phyloP scores from a whole-genome alignment of 2,329 filamentous ascomycete species.

The Elsinoe ampelina region DNA sequence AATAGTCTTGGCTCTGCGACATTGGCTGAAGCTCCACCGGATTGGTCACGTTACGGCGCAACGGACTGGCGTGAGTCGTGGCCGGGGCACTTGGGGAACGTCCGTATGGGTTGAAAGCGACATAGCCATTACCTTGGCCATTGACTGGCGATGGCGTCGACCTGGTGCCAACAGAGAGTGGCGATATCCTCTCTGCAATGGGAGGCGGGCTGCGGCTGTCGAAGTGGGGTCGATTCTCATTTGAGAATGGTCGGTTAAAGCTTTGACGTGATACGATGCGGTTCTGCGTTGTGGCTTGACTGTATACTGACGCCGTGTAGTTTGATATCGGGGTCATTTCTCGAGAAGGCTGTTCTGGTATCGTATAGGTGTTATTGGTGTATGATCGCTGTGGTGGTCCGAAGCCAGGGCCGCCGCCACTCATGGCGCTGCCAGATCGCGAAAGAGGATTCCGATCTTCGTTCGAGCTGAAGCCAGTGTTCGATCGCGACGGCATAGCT shows the following conservation, averaged over 20 bases:
- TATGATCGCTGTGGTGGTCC: constrained; percentile 19
- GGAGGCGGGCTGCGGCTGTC: constrained; percentile 8
- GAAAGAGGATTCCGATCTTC: constrained; percentile 16
- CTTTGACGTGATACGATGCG: constrained; percentile 10
- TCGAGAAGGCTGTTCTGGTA: constrained; percentile 15
- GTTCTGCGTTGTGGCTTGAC: constrained; percentile 14
- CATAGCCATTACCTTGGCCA: constrained; percentile 19
- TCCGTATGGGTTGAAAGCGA: constrained; percentile 26
- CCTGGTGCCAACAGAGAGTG: background rate
- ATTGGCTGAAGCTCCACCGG: constrained; percentile 12
- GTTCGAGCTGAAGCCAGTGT: constrained; percentile 21
- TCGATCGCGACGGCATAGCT: constrained; percentile 18
- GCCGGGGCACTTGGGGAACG: constrained; percentile 8
- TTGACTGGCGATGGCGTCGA: constrained; percentile 6
- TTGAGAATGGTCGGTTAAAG: constrained; percentile 12
- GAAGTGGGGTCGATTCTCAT: constrained; percentile 11
- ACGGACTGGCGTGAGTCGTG: background rate
- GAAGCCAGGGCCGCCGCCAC: constrained; percentile 12
- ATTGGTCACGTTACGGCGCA: constrained; percentile 13
- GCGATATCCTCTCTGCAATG: background rate
- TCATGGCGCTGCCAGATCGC: constrained; percentile 16
- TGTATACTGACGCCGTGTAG: constrained; percentile 15
- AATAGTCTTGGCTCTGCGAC: background rate
- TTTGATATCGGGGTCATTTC: constrained; percentile 19
- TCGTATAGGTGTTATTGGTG: constrained; percentile 21